Evolutionary conservation across 345 rosid species (phyloP).

Genomic region (Citrus cavaleriei): DNA sequence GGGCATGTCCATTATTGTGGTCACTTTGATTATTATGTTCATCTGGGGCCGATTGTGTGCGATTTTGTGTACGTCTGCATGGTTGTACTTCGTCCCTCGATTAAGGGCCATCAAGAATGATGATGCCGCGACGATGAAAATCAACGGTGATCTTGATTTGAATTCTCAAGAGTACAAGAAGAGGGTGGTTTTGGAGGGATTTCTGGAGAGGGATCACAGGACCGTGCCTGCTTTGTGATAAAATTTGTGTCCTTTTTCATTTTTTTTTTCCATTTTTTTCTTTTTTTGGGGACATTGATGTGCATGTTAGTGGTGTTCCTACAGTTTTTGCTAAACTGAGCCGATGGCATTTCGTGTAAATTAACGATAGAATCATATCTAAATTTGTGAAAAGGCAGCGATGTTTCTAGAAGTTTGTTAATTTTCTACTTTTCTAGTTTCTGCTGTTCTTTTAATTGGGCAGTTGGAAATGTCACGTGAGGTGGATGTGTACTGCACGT

Average conservation of each 20-base stretch:
- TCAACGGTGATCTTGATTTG: constrained; percentile 23
- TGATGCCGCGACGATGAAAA: not conserved
- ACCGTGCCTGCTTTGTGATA: not conserved
- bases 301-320: not conserved
- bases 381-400: not conserved
- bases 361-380: not conserved
- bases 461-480: not conserved
- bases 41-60: constrained; percentile 68
- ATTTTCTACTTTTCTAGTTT: not conserved
- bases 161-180: constrained; percentile 48
- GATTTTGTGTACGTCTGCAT: constrained; percentile 58
- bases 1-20: constrained; percentile 52
- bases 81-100: constrained; percentile 50
- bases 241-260: not conserved
- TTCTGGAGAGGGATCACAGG: constrained; percentile 58
- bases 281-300: not conserved
- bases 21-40: constrained; percentile 48
- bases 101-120: constrained; percentile 8
- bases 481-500: not conserved
- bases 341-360: constrained; percentile 18
- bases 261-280: not conserved
- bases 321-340: not conserved
- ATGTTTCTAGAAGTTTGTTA: not conserved
- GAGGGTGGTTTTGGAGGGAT: constrained; percentile 69
- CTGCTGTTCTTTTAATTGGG: not conserved